These are phyloP conservation scores for Ophiostoma ulmi DNA, from an alignment of 2,329 filamentous ascomycete species.

Conservation along the genomic window DNA sequence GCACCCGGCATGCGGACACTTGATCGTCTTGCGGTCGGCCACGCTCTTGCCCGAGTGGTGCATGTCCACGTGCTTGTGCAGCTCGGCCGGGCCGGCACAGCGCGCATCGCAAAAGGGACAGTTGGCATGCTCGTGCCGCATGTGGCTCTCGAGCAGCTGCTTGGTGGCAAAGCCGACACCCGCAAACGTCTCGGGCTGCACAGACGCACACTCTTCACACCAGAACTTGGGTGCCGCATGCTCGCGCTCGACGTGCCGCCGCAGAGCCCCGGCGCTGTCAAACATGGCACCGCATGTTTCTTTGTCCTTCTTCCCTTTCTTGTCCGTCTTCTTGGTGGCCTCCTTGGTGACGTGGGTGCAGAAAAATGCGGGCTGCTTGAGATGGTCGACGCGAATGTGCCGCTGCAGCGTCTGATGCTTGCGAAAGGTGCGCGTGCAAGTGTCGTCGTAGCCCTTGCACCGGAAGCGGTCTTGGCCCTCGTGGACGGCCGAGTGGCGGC, in stretches of 20 bases:
- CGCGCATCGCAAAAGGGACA: constrained; percentile 70
- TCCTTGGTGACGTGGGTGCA: constrained; percentile 49
- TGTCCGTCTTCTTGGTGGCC: neutral
- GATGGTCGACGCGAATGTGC: constrained; percentile 72
- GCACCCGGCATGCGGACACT: constrained; percentile 65
- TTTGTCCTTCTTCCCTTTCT: neutral
- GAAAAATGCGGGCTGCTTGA: constrained; percentile 63
- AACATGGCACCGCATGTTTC: constrained; percentile 61
- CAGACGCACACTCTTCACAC: constrained; percentile 64
- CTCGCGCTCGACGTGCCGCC: constrained; percentile 62
- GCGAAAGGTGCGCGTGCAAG: constrained; percentile 73
- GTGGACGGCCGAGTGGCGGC: constrained; percentile 73
- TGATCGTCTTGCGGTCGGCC: constrained; percentile 59
- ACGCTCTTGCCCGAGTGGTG: constrained; percentile 61
- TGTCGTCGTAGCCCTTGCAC: constrained; percentile 62
- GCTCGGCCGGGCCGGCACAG: constrained; percentile 60
- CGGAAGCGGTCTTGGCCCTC: constrained; percentile 68
- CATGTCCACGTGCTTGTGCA: constrained; percentile 73
- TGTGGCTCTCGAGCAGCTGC: constrained; percentile 65
- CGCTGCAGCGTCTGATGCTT: constrained; percentile 82
- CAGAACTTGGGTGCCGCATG: constrained; percentile 69
- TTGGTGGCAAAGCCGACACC: constrained; percentile 64
- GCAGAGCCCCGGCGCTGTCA: constrained; percentile 65
- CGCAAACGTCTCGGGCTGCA: constrained; percentile 20
- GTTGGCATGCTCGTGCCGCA: constrained; percentile 65